Evolutionary conservation across 768 basidiomycete genomes (phyloP).

Genomic region (Kwoniella newhampshirensis): DNA sequence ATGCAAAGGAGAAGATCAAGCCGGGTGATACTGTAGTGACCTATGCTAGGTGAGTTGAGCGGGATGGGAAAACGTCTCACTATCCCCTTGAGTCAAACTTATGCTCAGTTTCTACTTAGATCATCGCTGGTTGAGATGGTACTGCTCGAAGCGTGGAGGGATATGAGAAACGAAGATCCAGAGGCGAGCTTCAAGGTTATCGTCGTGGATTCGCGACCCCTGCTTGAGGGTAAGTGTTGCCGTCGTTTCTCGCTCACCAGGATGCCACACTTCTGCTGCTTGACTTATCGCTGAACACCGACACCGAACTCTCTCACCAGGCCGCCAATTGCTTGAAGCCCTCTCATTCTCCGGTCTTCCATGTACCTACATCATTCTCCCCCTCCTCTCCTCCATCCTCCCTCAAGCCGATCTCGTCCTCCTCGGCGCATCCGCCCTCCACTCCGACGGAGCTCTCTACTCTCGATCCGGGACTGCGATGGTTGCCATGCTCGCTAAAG

Average conservation of each 20-base stretch:
- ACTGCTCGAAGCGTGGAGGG: constrained; percentile 64
- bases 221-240: constrained; percentile 70
- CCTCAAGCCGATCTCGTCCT: constrained; percentile 79
- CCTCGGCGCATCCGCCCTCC: constrained; percentile 89
- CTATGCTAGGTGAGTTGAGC: constrained; percentile 71
- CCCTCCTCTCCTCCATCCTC: constrained; percentile 62
- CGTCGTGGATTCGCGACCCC: constrained; percentile 89
- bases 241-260: too few relatives aligned
- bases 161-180: constrained; percentile 55
- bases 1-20: constrained; percentile 88
- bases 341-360: constrained; percentile 71
- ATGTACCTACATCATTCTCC: constrained; percentile 87
- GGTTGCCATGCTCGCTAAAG: constrained; percentile 94
- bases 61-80: background rate
- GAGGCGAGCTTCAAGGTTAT: constrained; percentile 81
- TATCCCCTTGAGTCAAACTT: background rate
- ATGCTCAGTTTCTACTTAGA: constrained; percentile 55
- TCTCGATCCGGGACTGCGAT: constrained; percentile 92
- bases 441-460: constrained; percentile 91
- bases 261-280: too few relatives aligned
- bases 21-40: constrained; percentile 90
- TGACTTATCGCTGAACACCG: too few relatives aligned
- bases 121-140: constrained; percentile 94
- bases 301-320: constrained; percentile 54
- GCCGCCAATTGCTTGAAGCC: constrained; percentile 71